Evolutionary conservation across 371 early-diverging fungal genomes (phyloP).

Genomic region (Coemansia sp.): DNA sequence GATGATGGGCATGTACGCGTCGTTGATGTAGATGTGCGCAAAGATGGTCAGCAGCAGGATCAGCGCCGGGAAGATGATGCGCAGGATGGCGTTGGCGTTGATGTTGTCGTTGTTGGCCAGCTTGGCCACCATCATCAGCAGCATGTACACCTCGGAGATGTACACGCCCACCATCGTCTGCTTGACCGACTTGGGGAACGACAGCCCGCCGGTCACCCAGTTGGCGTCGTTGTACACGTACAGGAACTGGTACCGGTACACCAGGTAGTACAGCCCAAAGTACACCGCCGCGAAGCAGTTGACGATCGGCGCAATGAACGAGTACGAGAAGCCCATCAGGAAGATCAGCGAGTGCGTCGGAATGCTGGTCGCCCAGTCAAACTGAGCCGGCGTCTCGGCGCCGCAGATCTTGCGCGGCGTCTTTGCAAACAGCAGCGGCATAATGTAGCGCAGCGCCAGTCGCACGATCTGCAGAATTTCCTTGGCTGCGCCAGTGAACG

Average conservation of each 20-base stretch:
- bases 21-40: conserved; percentile 59
- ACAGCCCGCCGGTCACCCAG: conserved; percentile 66
- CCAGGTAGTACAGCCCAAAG: conserved; percentile 70
- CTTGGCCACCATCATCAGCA: conserved; percentile 67
- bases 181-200: conserved; percentile 65
- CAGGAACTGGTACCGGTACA: conserved; percentile 78
- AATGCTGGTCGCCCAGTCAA: conserved; percentile 53
- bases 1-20: conserved; percentile 64
- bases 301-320: conserved; percentile 78
- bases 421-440: conserved; percentile 61
- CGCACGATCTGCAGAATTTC: conserved; percentile 68
- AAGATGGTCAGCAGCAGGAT: conserved; percentile 50
- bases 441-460: conserved; percentile 62
- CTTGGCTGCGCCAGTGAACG: conserved; percentile 63
- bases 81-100: conserved; percentile 58
- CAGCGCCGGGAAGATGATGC: conserved; percentile 53
- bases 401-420: conserved; percentile 73
- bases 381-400: conserved; percentile 51
- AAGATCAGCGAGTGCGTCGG: conserved; percentile 70
- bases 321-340: conserved; percentile 70
- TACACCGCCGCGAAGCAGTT: conserved; percentile 72
- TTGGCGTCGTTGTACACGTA: conserved; percentile 66
- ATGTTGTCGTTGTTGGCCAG: conserved; percentile 33
- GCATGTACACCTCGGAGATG: conserved; percentile 66
- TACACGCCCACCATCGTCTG: conserved; percentile 70